A percentile compares a stretch with the other conserved stretches of the same genome.
These are phyloP conservation scores for Lachnellula suecica DNA, from an alignment of 2,329 filamentous ascomycete genomes.

Conservation along the genomic window DNA sequence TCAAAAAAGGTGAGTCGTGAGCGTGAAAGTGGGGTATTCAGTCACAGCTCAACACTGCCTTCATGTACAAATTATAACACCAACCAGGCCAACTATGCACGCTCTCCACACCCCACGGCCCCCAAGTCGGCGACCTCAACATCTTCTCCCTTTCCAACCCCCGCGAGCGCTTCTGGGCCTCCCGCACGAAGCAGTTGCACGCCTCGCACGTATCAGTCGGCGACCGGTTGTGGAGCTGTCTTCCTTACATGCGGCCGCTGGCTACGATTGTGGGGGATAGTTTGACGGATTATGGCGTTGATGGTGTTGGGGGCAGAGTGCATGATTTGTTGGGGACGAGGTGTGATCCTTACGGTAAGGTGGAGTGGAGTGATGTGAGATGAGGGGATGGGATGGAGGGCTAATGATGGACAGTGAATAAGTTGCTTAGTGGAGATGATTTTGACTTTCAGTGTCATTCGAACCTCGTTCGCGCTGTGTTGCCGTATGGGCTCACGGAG, in stretches of 20 bases:
- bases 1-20: slow-evolving; percentile 41
- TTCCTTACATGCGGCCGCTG: slow-evolving; percentile 76
- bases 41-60: not conserved
- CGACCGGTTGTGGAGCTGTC: slow-evolving; percentile 74
- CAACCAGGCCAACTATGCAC: slow-evolving; percentile 68
- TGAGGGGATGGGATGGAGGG: not conserved
- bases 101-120: slow-evolving; percentile 73
- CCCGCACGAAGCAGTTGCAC: slow-evolving; percentile 76
- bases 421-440: slow-evolving; percentile 64
- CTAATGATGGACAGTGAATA: slow-evolving; percentile 52
- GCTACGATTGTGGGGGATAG: slow-evolving; percentile 69
- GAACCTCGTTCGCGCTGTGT: slow-evolving; percentile 72
- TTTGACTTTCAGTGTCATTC: slow-evolving; percentile 86
- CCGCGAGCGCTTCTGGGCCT: slow-evolving; percentile 79
- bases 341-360: slow-evolving; percentile 73
- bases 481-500: slow-evolving; percentile 68
- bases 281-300: slow-evolving; percentile 58
- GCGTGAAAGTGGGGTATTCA: not conserved
- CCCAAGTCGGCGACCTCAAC: slow-evolving; percentile 82
- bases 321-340: slow-evolving; percentile 79
- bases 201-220: slow-evolving; percentile 69
- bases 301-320: slow-evolving; percentile 64
- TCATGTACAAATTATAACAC: not conserved
- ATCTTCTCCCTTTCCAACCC: slow-evolving; percentile 78
- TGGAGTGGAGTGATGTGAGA: not conserved